Evolutionary conservation across 2,329 filamentous ascomycete species (phyloP).

Genomic region (Geosmithia putterillii): DNA sequence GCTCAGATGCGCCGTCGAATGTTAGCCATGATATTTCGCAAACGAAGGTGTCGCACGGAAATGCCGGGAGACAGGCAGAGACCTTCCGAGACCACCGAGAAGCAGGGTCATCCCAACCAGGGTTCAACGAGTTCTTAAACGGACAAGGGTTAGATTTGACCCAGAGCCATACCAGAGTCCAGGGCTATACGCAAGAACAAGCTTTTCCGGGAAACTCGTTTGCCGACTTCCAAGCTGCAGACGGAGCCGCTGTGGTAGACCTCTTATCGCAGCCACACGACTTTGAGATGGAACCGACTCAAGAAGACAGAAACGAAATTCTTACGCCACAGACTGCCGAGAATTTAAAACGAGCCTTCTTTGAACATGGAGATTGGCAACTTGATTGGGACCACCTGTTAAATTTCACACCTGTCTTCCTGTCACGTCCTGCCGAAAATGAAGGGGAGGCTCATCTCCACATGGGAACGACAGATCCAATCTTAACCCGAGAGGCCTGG

Average conservation of each 20-base stretch:
- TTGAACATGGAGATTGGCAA: constrained; percentile 10
- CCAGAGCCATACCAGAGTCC: neutral
- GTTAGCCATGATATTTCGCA: neutral
- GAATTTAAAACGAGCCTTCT: constrained; percentile 24
- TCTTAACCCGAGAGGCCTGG: constrained; percentile 31
- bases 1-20: neutral
- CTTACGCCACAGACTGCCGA: constrained; percentile 15
- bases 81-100: neutral
- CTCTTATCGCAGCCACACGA: constrained; percentile 18
- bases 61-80: neutral
- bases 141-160: neutral
- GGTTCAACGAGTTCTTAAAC: neutral
- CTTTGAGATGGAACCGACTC: constrained; percentile 4
- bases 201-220: neutral
- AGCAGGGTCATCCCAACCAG: neutral
- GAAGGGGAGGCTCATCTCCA: constrained; percentile 11
- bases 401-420: constrained; percentile 36
- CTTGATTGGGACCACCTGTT: constrained; percentile 30
- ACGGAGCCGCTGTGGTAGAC: constrained; percentile 25
- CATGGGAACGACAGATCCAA: constrained; percentile 24
- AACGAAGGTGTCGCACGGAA: neutral
- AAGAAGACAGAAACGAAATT: constrained; percentile 10
- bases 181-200: neutral
- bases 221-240: constrained; percentile 5
- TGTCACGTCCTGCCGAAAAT: constrained; percentile 11